A percentile compares a stretch with the other conserved stretches of the same genome.
Conservation (phyloP, 495 filamentous ascomycete genomes). For the Aspergillus sclerotiicarbonarius region DNA sequence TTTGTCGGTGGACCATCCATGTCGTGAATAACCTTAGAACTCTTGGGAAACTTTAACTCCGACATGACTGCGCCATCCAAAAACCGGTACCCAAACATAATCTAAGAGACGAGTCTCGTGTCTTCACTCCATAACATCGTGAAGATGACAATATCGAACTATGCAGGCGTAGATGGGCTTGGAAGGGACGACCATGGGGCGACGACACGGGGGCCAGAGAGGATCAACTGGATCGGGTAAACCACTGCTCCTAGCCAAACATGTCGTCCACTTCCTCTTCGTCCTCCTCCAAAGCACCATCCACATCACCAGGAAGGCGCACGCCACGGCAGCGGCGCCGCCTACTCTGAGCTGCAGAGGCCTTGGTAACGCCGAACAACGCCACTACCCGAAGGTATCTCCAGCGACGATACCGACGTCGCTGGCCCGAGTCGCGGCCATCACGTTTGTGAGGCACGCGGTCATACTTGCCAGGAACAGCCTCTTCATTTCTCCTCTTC, state of each 20-base stretch:
- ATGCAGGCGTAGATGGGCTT: conserved; percentile 4
- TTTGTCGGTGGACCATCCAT: conserved; percentile 14
- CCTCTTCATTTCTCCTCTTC: conserved; percentile 83
- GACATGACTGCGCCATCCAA: conserved; percentile 20
- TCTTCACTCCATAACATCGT: conserved; percentile 14
- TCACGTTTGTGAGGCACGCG: conserved; percentile 42
- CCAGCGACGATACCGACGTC: conserved; percentile 36
- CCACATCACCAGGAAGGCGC: conserved; percentile 38
- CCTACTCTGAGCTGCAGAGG: conserved; percentile 35
- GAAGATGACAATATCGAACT: conserved; percentile 10
- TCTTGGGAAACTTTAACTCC: conserved; percentile 15
- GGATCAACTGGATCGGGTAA: conserved; percentile 30
- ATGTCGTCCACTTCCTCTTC: conserved; percentile 49
- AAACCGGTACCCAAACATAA: conserved; percentile 9
- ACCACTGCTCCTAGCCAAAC: conserved; percentile 29
- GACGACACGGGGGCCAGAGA: conserved; percentile 16
- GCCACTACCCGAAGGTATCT: conserved; percentile 37
- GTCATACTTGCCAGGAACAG: conserved; percentile 47
- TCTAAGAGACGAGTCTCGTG: conserved; percentile 3
- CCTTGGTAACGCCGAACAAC: conserved; percentile 46
- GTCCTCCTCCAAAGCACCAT: conserved; percentile 45
- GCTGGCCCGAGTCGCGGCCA: conserved; percentile 42
- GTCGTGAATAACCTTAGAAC: conserved; percentile 8
- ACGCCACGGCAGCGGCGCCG: conserved; percentile 24
- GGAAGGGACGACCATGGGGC: conserved; percentile 7